Percentiles rank a stretch among this genome's conserved stretches.
Conservation (phyloP, 306 rosid species). For the Morella rubra region DNA sequence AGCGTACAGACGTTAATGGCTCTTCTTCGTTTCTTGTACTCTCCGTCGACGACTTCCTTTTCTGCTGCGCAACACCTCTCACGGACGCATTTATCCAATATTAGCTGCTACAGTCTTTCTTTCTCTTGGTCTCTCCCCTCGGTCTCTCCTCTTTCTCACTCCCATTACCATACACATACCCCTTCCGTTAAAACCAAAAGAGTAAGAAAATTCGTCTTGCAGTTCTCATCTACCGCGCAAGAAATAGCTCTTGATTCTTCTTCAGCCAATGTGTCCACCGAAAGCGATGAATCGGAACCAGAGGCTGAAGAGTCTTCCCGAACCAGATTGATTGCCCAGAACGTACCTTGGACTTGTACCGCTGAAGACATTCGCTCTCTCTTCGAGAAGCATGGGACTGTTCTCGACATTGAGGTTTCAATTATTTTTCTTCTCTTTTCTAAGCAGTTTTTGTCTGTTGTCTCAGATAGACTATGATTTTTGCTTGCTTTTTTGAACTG, state of each 20-base stretch:
- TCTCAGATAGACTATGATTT: conserved; percentile 3
- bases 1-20: conserved; percentile 48
- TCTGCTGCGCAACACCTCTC: conserved; percentile 26
- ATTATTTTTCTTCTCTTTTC: background rate
- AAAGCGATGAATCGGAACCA: conserved; percentile 18
- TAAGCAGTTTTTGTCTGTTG: background rate
- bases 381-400: conserved; percentile 73
- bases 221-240: conserved; percentile 45
- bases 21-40: conserved; percentile 39
- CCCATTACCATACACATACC: conserved; percentile 23
- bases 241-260: conserved; percentile 40
- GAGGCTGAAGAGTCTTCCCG: conserved; percentile 44
- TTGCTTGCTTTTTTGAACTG: conserved; percentile 23
- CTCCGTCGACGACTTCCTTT: conserved; percentile 32
- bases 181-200: conserved; percentile 28
- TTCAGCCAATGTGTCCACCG: conserved; percentile 18
- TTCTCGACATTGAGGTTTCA: conserved; percentile 73
- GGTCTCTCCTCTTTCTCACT: conserved; percentile 15
- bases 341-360: conserved; percentile 83
- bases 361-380: conserved; percentile 79
- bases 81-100: conserved; percentile 21
- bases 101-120: conserved; percentile 29
- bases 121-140: conserved; percentile 32
- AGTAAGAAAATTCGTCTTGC: conserved; percentile 27
- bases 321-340: conserved; percentile 77